A percentile compares a stretch with the other conserved stretches of the same genome.
phyloP scores from a whole-genome alignment of 257 asterid genomes.

The Perilla frutescens region DNA sequence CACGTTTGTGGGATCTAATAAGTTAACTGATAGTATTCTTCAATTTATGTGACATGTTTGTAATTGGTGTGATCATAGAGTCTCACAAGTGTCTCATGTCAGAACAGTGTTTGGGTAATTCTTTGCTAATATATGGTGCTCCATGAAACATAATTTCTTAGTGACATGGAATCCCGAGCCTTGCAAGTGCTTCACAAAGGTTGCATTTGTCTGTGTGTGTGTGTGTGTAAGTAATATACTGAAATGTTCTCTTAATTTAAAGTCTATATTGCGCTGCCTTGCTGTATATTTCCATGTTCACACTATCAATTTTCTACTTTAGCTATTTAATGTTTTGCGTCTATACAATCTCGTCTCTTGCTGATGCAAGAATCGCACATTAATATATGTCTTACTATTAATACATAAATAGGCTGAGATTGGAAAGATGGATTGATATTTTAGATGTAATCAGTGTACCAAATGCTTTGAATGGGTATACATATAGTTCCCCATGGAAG shows the following conservation, averaged over 20 bases:
- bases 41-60: too few species aligned
- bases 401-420: constrained; percentile 8
- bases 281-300: constrained; percentile 14
- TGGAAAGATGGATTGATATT: background rate
- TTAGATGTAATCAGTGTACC: constrained; percentile 1
- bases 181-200: constrained; percentile 15
- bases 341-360: background rate
- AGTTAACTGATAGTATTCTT: background rate
- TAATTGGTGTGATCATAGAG: too few species aligned
- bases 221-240: background rate
- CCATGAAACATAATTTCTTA: background rate
- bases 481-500: background rate
- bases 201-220: background rate
- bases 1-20: background rate
- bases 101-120: constrained; percentile 1
- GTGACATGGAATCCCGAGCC: background rate
- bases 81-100: background rate
- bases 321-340: background rate
- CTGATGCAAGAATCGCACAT: constrained; percentile 10
- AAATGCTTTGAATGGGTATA: constrained; percentile 17
- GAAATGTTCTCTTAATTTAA: constrained; percentile 4
- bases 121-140: background rate
- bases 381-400: background rate
- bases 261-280: background rate
- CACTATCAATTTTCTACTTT: background rate